Evolutionary conservation across 352 stramenopile genomes (phyloP).

Genomic region (Phytophthora sojae): DNA sequence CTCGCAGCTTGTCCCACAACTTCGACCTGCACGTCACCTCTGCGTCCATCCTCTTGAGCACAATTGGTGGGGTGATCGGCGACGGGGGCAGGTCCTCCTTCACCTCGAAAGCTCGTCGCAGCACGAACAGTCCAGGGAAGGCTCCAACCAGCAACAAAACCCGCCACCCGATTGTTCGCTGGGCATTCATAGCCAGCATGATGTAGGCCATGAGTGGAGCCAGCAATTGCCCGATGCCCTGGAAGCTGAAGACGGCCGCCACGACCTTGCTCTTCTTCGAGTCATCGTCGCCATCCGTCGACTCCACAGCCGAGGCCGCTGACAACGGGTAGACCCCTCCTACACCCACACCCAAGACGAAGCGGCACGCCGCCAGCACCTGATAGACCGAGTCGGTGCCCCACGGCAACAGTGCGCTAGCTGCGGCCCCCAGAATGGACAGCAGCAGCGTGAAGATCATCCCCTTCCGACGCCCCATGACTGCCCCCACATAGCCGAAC

Average conservation of each 20-base stretch:
- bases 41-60: constrained; percentile 20
- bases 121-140: constrained; percentile 66
- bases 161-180: constrained; percentile 53
- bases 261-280: constrained; percentile 73
- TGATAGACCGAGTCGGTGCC: constrained; percentile 64
- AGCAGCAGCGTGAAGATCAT: constrained; percentile 85
- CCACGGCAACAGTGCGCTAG: constrained; percentile 71
- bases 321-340: constrained; percentile 87
- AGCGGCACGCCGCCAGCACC: constrained; percentile 69
- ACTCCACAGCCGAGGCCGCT: constrained; percentile 71
- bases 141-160: constrained; percentile 63
- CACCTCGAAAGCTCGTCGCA: constrained; percentile 58
- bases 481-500: constrained; percentile 82
- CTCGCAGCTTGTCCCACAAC: constrained; percentile 44
- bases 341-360: constrained; percentile 80
- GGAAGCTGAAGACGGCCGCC: constrained; percentile 72
- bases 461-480: constrained; percentile 66
- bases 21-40: constrained; percentile 31
- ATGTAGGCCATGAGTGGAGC: constrained; percentile 69
- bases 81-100: constrained; percentile 39
- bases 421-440: constrained; percentile 63
- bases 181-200: constrained; percentile 50
- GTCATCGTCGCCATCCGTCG: constrained; percentile 43
- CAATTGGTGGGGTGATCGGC: constrained; percentile 20
- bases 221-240: constrained; percentile 66